Evolutionary conservation across 331 rosid species (phyloP).

Genomic region (Quercus phellos): DNA sequence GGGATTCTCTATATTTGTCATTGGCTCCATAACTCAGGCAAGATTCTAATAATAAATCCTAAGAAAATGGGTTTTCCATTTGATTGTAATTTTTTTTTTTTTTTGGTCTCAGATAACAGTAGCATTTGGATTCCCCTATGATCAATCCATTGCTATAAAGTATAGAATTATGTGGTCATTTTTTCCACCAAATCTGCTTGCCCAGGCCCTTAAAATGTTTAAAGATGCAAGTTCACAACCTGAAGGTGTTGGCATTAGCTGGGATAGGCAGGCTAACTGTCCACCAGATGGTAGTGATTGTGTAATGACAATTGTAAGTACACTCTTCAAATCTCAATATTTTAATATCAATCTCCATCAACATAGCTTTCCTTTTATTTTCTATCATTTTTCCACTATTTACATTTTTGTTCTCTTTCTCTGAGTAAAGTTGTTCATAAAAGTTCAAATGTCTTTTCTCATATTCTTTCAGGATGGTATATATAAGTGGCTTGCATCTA

Average conservation of each 20-base stretch:
- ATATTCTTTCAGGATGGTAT: conserved; percentile 57
- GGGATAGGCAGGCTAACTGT: conserved; percentile 64
- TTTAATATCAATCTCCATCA: background rate
- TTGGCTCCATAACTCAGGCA: conserved; percentile 81
- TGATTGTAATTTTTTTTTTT: conserved; percentile 8
- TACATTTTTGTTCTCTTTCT: background rate
- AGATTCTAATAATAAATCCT: conserved; percentile 24
- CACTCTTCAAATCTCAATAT: conserved; percentile 11
- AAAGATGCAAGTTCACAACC: conserved; percentile 44
- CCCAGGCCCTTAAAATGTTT: conserved; percentile 56
- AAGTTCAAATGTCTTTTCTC: conserved; percentile 12
- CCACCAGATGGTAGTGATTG: conserved; percentile 31
- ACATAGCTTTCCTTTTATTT: background rate
- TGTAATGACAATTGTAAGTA: conserved; percentile 66
- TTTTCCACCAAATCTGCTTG: conserved; percentile 84
- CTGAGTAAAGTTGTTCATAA: background rate
- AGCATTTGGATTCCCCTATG: conserved; percentile 57
- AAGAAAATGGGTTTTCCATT: background rate
- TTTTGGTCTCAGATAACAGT: conserved; percentile 42
- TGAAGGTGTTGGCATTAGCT: conserved; percentile 61
- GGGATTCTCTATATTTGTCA: conserved; percentile 59
- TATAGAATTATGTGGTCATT: conserved; percentile 53
- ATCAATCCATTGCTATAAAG: background rate
- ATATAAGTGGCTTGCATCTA: conserved; percentile 58
- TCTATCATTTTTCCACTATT: background rate